These are phyloP conservation scores for Boletus bicolor DNA, from an alignment of 768 basidiomycete genomes.

Conservation along the genomic window DNA sequence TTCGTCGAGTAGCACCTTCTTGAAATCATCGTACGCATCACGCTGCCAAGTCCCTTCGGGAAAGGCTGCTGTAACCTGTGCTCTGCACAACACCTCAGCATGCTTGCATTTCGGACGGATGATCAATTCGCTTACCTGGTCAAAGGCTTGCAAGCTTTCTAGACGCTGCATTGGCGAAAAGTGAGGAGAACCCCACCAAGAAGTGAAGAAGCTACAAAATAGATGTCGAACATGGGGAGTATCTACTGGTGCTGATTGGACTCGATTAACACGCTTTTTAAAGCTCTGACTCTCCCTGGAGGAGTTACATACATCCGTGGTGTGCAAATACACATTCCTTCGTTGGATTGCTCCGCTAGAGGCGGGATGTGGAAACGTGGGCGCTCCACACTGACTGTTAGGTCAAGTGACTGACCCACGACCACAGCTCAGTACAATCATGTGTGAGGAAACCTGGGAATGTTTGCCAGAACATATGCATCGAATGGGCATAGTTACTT, in stretches of 20 bases:
- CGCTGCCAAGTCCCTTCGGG: conserved; percentile 18
- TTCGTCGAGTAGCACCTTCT: conserved; percentile 20
- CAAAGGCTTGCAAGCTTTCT: conserved; percentile 11
- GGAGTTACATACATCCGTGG: not conserved
- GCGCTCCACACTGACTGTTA: not conserved
- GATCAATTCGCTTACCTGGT: conserved; percentile 6
- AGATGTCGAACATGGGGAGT: conserved; percentile 13
- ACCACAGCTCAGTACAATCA: not conserved
- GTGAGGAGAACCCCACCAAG: conserved; percentile 16
- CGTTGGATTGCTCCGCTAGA: not conserved
- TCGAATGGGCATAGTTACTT: not conserved
- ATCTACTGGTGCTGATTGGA: not conserved
- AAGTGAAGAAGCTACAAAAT: conserved; percentile 9
- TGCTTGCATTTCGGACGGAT: too few relatives aligned
- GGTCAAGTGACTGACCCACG: not conserved
- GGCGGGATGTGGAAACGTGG: not conserved
- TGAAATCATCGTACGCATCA: conserved; percentile 18
- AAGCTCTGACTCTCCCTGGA: not conserved
- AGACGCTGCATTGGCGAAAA: conserved; percentile 12
- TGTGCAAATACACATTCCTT: not conserved
- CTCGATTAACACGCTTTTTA: not conserved
- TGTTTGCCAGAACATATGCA: not conserved
- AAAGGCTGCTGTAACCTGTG: conserved; percentile 13
- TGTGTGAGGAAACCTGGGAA: not conserved
- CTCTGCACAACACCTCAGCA: conserved; percentile 2